Evolutionary conservation across 2,329 filamentous ascomycete genomes (phyloP), one percentile per base, ranked within the genome.

Genomic region (Xylariaceae sp.): DNA sequence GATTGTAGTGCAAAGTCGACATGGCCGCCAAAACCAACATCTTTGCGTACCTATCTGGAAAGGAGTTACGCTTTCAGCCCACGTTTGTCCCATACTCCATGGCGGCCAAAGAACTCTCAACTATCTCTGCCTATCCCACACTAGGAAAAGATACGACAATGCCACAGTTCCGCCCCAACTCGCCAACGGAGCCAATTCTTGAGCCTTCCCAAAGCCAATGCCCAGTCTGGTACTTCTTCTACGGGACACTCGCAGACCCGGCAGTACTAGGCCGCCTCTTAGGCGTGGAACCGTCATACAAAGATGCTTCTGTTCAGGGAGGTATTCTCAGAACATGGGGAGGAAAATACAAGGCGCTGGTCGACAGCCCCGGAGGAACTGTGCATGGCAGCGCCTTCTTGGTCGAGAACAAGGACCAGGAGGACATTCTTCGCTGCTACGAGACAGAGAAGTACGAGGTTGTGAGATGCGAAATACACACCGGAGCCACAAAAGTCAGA

Each of bases 141-240:
- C n/a, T n/a, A n/a, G n/a, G n/a, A n/a, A n/a, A n/a, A n/a, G n/a
- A n/a, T n/a, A n/a, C n/a, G n/a, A n/a, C n/a, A n/a, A n/a, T n/a
- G n/a, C n/a, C n/a, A n/a, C n/a, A n/a, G n/a, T n/a, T n/a, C n/a
- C n/a, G n/a, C n/a, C n/a, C n/a, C 26, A 26, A 26, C 26, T 26
- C 26, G 5, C 26, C 5, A 8, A 26, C 5, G 26, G 26, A 26
- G 4, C 26, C 26, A 26, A 26, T 4, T 8, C 32, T 41, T 8
- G 34, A 19, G 5, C 60, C 57, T 2, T 22, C 51, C 3, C 59
- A 56, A 36, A 39, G 45, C 26, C 42, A 63, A 41, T 62, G 57
- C 39, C 66, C 64, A 0, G 69, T 76, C 0, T 73, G 67, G 66
- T 75, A 74, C 55, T 75, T 74, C 61, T 74, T 75, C 56, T 74